Conservation (phyloP, 805 yeast species). For the Cyberlindnera maritima region DNA sequence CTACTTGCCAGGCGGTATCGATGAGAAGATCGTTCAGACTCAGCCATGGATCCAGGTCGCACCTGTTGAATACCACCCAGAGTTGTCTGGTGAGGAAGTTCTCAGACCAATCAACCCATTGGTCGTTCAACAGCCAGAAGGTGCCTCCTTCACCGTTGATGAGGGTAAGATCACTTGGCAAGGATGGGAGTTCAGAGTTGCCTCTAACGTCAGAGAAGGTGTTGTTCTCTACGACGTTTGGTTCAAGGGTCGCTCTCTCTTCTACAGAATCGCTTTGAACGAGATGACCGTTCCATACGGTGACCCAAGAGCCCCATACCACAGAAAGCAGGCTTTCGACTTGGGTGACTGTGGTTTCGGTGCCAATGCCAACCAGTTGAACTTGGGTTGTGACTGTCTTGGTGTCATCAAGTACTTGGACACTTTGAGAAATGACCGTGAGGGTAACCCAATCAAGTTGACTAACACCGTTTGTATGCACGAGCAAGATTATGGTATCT, state of each 20-base stretch:
- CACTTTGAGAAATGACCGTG: slow-evolving; percentile 50
- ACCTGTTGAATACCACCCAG: slow-evolving; percentile 73
- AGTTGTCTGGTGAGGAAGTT: slow-evolving; percentile 49
- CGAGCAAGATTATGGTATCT: slow-evolving; percentile 73
- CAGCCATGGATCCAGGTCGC: slow-evolving; percentile 58
- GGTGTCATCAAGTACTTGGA: slow-evolving; percentile 77
- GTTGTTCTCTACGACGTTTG: slow-evolving; percentile 67
- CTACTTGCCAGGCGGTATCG: slow-evolving; percentile 69
- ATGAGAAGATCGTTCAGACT: slow-evolving; percentile 52
- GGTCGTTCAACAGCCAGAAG: slow-evolving; percentile 72
- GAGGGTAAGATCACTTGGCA: slow-evolving; percentile 72
- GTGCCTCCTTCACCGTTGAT: slow-evolving; percentile 62
- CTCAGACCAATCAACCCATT: slow-evolving; percentile 66
- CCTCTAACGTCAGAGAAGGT: slow-evolving; percentile 75
- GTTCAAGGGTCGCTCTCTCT: slow-evolving; percentile 73
- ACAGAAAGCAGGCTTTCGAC: slow-evolving; percentile 85
- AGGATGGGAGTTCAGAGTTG: slow-evolving; percentile 77
- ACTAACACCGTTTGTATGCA: slow-evolving; percentile 79
- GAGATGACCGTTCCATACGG: slow-evolving; percentile 91
- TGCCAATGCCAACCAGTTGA: slow-evolving; percentile 62
- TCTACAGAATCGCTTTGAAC: slow-evolving; percentile 69
- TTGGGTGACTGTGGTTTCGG: slow-evolving; percentile 87
- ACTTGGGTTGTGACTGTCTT: slow-evolving; percentile 78
- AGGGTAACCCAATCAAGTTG: slow-evolving; percentile 60
- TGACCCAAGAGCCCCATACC: slow-evolving; percentile 80